Conservation (phyloP, 805 yeast species). For the Barnettozyma californica region DNA sequence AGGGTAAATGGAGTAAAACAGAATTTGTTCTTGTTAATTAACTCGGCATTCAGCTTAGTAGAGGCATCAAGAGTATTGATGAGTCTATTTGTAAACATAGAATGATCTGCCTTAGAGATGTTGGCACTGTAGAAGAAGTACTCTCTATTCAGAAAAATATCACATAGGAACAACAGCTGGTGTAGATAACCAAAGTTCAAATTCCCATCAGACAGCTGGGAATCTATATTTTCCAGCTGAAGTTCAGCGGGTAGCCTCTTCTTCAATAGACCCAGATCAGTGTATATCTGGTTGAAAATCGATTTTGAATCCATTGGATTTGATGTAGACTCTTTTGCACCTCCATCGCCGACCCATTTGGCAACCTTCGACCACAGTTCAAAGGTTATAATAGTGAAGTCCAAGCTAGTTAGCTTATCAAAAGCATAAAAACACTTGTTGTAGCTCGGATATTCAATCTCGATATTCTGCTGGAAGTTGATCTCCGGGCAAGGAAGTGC, state of each 20-base stretch:
- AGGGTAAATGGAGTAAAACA: slow-evolving; percentile 36
- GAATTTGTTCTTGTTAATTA: slow-evolving; percentile 25
- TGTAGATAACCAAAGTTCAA: slow-evolving; percentile 34
- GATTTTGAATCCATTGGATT: slow-evolving; percentile 30
- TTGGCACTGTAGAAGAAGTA: slow-evolving; percentile 31
- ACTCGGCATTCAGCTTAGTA: slow-evolving; percentile 20
- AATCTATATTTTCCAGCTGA: slow-evolving; percentile 25
- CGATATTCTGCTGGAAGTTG: slow-evolving; percentile 28
- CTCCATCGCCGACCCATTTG: slow-evolving; percentile 35
- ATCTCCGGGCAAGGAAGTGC: slow-evolving; percentile 31
- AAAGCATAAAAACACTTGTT: slow-evolving; percentile 12
- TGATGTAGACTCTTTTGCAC: slow-evolving; percentile 26
- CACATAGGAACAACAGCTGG: slow-evolving; percentile 28
- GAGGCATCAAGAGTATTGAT: slow-evolving; percentile 24
- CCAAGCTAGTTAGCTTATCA: slow-evolving; percentile 21
- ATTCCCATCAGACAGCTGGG: slow-evolving; percentile 27
- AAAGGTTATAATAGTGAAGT: slow-evolving; percentile 29
- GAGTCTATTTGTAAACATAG: slow-evolving; percentile 23
- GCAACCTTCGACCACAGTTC: slow-evolving; percentile 35
- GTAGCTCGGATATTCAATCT: slow-evolving; percentile 11
- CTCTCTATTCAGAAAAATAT: slow-evolving; percentile 33
- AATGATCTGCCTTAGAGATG: slow-evolving; percentile 29
- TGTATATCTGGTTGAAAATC: slow-evolving; percentile 24
- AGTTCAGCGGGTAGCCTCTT: slow-evolving; percentile 26
- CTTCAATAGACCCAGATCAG: slow-evolving; percentile 23